Evolutionary conservation across 2,329 filamentous ascomycete genomes (phyloP), one percentile per base, ranked within the genome.

Genomic region (Ceratocystis colombiana): DNA sequence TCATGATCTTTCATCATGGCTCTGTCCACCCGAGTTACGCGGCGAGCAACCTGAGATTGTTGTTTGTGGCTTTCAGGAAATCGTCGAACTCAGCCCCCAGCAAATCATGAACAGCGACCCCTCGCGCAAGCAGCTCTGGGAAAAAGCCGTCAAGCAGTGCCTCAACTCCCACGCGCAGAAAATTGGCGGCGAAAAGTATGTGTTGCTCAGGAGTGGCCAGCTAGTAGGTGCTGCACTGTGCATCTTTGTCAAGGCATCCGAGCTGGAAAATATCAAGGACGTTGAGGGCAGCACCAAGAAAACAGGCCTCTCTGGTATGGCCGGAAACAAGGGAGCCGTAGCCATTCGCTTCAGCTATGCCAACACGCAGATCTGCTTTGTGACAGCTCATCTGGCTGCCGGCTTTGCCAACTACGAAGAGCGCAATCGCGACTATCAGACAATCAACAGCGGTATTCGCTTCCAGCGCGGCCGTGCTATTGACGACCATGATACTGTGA

Each of bases 71-170:
- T 97, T 99, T 71, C 94, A 99, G 73, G 94, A 99, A 75, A 97
- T 99, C 69, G 94, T 99, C n/a, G 90, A 96, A 73, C 79, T 99
- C 61, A 96, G 90, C 71, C 94, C 95, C 17, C 93, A 97, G 74
- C 94, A 99, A 73, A 97, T 99, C 72, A 96, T 99, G 91, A 96
- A 95, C 70, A 97, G 92, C 68, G 93, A 99, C 73, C 94, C 94
- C 0, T 85, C 86, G 2, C 84, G 89, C 65, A 89, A 93, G 70
- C 86, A 90, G 69, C 78, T 87, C 22, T 99, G 94, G 94, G 94
- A 99, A 74, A 78, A 81, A 64, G 87, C 89, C 3, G 91, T 97
- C 28, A 87, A 87, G 70, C 80, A 79, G 59, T 90, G 87, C 15
- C 76, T 99, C 48, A 96, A 97, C 71, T 76, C 77, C 10, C 84